A percentile compares a stretch with the other conserved stretches of the same genome.
phyloP scores from a whole-genome alignment of 2,329 filamentous ascomycete species.

The Cladophialophora carrionii region DNA sequence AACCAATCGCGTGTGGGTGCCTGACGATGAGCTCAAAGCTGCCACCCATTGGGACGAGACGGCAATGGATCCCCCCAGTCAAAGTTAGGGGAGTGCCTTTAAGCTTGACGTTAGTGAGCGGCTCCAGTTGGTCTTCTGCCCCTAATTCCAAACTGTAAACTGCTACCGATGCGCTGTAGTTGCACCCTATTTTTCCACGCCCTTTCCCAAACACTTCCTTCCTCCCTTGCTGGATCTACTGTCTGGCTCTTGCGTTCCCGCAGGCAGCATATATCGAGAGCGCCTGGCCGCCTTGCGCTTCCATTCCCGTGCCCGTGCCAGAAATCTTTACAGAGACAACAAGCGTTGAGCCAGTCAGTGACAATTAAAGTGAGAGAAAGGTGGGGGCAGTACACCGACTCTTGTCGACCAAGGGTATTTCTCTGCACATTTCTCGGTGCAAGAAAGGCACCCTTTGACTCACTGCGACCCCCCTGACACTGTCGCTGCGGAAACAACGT shows the following conservation, averaged over 20 bases:
- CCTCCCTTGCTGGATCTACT: background rate
- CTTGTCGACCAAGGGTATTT: conserved; percentile 14
- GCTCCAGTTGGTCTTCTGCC: conserved; percentile 20
- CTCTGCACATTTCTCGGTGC: background rate
- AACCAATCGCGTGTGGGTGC: conserved; percentile 31
- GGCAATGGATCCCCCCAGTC: conserved; percentile 4
- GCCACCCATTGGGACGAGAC: conserved; percentile 7
- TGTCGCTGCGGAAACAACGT: conserved; percentile 11
- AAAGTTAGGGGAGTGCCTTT: conserved; percentile 18
- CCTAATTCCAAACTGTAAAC: conserved; percentile 19
- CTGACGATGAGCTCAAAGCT: conserved; percentile 15
- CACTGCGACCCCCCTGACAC: background rate
- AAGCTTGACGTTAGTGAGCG: conserved; percentile 21
- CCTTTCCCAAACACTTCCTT: background rate
- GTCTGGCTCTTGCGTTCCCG: background rate
- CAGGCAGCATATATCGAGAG: background rate
- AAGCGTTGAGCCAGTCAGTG: background rate
- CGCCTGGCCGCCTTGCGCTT: background rate
- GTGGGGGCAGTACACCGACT: conserved; percentile 15
- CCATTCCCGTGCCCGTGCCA: background rate
- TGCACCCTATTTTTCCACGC: conserved; percentile 20
- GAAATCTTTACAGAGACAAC: background rate
- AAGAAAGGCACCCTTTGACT: background rate
- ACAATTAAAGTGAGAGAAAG: conserved; percentile 6
- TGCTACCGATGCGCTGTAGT: conserved; percentile 11